Conservation (phyloP, 768 basidiomycete species). For the Leccinum subgranulosum region DNA sequence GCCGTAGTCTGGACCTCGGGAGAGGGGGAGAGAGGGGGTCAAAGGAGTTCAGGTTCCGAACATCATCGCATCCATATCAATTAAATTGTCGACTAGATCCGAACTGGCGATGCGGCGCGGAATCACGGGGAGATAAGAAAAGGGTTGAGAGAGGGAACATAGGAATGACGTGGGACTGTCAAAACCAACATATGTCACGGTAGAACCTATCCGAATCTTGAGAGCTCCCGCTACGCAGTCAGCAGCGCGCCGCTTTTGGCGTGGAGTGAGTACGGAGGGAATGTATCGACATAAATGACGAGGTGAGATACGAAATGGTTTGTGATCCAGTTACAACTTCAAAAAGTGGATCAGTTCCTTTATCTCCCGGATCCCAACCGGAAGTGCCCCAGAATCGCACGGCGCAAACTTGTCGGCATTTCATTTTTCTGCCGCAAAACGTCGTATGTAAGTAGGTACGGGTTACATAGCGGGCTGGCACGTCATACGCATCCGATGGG, state of each 20-base stretch:
- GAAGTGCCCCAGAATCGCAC: slow-evolving; percentile 8
- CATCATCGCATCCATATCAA: slow-evolving; percentile 1
- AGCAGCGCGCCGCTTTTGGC: no score
- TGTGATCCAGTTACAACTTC: neutral
- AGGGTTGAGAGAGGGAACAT: neutral
- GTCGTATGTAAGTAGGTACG: neutral
- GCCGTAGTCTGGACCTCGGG: slow-evolving; percentile 7
- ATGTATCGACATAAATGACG: neutral
- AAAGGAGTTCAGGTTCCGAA: neutral
- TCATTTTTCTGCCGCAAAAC: neutral
- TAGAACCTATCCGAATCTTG: neutral
- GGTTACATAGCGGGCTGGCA: neutral
- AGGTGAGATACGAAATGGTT: neutral
- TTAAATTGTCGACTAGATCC: slow-evolving; percentile 14
- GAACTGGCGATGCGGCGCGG: slow-evolving; percentile 7
- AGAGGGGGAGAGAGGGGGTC: neutral
- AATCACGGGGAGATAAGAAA: slow-evolving; percentile 13
- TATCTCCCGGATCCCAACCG: slow-evolving; percentile 9
- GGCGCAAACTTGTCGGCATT: slow-evolving; percentile 12
- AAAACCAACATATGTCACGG: neutral
- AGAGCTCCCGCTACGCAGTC: neutral
- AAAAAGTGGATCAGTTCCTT: slow-evolving; percentile 9
- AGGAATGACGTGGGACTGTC: slow-evolving; percentile 23
- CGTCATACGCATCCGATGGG: neutral
- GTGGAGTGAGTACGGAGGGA: neutral